phyloP scores from a whole-genome alignment of 2,329 filamentous ascomycete genomes.

The Aspergillus novoparasiticus region DNA sequence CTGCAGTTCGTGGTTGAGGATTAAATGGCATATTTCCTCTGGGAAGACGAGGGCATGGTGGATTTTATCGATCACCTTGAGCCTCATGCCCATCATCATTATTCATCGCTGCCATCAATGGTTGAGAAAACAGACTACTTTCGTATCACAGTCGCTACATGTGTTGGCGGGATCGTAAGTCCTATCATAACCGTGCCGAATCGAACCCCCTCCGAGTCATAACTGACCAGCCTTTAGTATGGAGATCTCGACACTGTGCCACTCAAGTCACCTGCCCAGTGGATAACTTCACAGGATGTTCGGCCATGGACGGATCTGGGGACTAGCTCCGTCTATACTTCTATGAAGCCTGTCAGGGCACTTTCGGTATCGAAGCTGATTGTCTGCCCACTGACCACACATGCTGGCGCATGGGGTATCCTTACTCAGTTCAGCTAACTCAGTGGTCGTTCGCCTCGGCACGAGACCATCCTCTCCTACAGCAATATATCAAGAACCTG shows the following conservation, averaged over 20 bases:
- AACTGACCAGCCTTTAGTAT: slow-evolving; percentile 23
- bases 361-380: slow-evolving; percentile 39
- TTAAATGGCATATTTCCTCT: slow-evolving; percentile 37
- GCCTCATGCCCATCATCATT: slow-evolving; percentile 25
- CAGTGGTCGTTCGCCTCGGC: slow-evolving; percentile 36
- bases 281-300: slow-evolving; percentile 30
- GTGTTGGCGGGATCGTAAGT: slow-evolving; percentile 25
- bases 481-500: slow-evolving; percentile 28
- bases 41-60: slow-evolving; percentile 34
- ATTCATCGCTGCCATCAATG: slow-evolving; percentile 25
- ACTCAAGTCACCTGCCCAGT: slow-evolving; percentile 27
- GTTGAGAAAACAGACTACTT: slow-evolving; percentile 38
- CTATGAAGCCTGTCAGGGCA: slow-evolving; percentile 22
- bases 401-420: slow-evolving; percentile 41
- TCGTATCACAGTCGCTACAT: slow-evolving; percentile 34
- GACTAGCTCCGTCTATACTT: slow-evolving; percentile 24
- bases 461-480: slow-evolving; percentile 31
- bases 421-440: slow-evolving; percentile 35
- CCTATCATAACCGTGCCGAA: background rate
- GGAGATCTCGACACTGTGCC: slow-evolving; percentile 37
- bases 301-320: slow-evolving; percentile 30
- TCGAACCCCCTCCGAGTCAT: background rate
- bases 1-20: slow-evolving; percentile 23
- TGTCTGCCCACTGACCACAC: slow-evolving; percentile 25
- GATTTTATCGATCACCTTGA: slow-evolving; percentile 31